A percentile compares a stretch with the other conserved stretches of the same genome.
phyloP scores from a whole-genome alignment of 2,329 filamentous ascomycete genomes.

The Penicillium occitanis region DNA sequence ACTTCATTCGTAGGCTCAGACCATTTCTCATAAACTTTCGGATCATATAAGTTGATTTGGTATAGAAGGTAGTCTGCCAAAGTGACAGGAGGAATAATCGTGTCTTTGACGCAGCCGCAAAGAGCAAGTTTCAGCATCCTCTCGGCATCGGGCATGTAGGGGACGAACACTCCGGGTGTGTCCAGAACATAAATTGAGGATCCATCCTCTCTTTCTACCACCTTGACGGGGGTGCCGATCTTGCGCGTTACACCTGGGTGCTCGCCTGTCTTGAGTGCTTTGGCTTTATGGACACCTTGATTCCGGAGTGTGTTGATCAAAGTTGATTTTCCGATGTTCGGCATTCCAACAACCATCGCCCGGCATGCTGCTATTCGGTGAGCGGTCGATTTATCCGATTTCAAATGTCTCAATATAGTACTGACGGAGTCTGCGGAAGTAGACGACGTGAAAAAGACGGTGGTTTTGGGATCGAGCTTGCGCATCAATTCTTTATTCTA shows the following conservation, averaged over 20 bases:
- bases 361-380: slow-evolving; percentile 72
- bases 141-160: slow-evolving; percentile 80
- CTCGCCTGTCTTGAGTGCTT: slow-evolving; percentile 77
- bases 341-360: slow-evolving; percentile 91
- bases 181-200: slow-evolving; percentile 80
- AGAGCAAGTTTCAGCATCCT: slow-evolving; percentile 95
- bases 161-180: slow-evolving; percentile 92
- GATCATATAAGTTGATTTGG: slow-evolving; percentile 70
- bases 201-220: slow-evolving; percentile 59
- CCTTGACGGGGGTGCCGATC: slow-evolving; percentile 77
- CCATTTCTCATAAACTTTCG: slow-evolving; percentile 63
- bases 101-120: slow-evolving; percentile 87
- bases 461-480: slow-evolving; percentile 34
- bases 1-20: slow-evolving; percentile 79
- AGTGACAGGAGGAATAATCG: slow-evolving; percentile 72
- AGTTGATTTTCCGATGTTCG: slow-evolving; percentile 94
- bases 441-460: slow-evolving; percentile 40
- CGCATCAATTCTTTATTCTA: slow-evolving; percentile 37
- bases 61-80: slow-evolving; percentile 89
- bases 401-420: slow-evolving; percentile 36
- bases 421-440: slow-evolving; percentile 33
- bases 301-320: slow-evolving; percentile 83
- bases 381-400: slow-evolving; percentile 32
- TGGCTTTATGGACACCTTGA: slow-evolving; percentile 62
- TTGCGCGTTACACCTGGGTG: slow-evolving; percentile 90